Evolutionary conservation across 164 flowering plant genomes (phyloP), one percentile per base, ranked within the genome.

Genomic region (Taxillus chinensis): DNA sequence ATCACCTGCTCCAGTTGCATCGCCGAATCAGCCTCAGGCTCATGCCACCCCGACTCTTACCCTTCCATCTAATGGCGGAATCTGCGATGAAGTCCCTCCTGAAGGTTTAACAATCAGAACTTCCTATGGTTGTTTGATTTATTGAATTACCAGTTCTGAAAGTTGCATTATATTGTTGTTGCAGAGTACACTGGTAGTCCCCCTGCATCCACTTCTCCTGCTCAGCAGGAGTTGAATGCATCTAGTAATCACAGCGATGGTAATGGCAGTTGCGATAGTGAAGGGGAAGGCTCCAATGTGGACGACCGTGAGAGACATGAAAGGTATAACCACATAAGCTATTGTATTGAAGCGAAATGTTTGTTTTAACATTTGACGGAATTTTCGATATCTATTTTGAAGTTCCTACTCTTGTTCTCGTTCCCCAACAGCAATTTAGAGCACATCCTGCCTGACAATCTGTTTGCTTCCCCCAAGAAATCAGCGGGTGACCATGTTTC

Each of bases 401-500:
- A 16, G 8, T 48, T 66, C 57, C 41, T 12, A 3, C 55, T 52
- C 27, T 41, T 60, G 5, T 54, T 17, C 38, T 42, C 2, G 27
- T 50, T 10, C 61, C 15, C 53, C 62, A 65, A 14, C 51, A 62
- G 72, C 74, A 74, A 80, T 45, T 69, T 82, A 27, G 86, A 80
- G 78, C 80, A 80, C 69, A 68, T 67, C n/a, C 85, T 84, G 12
- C 90, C 90, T 7, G 87, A 82, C 70, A 78, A 62, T 69, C 78
- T 80, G 50, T 81, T 82, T 70, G 75, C 83, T 42, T 84, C 83
- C 58, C 85, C 90, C 1, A 80, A 72, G 53, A 84, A 82, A 72
- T 67, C 77, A 38, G 67, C 77, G 39, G 75, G 60, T 41, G 80
- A 75, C 17, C 67, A 74, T 9, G 57, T 60, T 16, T 62, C 77